These are phyloP conservation scores for Herpetospermum pedunculosum DNA, from an alignment of 306 rosid species.

Conservation along the genomic window DNA sequence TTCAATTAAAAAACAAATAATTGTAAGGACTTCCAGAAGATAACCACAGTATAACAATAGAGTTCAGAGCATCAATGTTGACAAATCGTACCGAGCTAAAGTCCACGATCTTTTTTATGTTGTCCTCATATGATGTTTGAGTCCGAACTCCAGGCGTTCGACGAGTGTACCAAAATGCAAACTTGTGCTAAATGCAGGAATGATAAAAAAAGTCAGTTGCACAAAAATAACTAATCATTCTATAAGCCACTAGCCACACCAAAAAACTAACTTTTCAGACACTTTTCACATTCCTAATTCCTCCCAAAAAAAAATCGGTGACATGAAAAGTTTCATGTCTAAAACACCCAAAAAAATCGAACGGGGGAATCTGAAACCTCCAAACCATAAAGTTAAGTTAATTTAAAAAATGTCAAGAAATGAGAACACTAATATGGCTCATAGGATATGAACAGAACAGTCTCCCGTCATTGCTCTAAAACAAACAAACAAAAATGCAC, in stretches of 20 bases:
- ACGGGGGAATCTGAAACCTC: not conserved
- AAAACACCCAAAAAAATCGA: not conserved
- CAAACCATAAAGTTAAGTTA: not conserved
- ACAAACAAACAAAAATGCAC: not conserved
- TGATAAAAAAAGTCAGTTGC: constrained; percentile 1
- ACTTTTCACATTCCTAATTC: not conserved
- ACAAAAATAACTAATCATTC: not conserved
- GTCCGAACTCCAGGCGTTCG: constrained; percentile 77
- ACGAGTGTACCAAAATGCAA: constrained; percentile 92
- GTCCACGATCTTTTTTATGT: constrained; percentile 77
- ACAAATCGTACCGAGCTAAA: constrained; percentile 61
- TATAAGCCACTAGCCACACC: not conserved
- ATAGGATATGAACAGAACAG: not conserved
- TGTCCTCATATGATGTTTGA: constrained; percentile 78
- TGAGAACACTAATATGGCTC: not conserved
- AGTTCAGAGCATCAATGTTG: not conserved
- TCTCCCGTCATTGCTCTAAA: not conserved
- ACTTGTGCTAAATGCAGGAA: constrained; percentile 43
- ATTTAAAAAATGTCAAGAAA: not conserved
- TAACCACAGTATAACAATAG: not conserved
- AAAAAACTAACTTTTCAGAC: not conserved
- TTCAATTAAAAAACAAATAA: not conserved
- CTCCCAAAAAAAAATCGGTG: not conserved
- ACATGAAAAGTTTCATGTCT: not conserved
- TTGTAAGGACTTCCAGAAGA: not conserved